phyloP scores from a whole-genome alignment of 2,329 filamentous ascomycete species.

The Trichoderma sp. region DNA sequence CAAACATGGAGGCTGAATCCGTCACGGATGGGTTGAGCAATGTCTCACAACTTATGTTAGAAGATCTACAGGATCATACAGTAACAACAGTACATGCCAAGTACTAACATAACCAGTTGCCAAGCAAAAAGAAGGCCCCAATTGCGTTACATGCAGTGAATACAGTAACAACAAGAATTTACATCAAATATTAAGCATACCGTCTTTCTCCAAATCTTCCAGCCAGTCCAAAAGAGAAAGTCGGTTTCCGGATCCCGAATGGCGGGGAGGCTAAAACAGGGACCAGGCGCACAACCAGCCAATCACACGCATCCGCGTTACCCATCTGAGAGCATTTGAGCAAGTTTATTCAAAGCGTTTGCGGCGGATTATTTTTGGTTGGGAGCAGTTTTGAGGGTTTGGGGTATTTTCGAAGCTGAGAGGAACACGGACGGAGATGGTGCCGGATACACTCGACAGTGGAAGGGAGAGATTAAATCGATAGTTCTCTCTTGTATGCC shows the following conservation, averaged over 20 bases:
- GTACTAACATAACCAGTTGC: background rate
- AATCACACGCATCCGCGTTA: background rate
- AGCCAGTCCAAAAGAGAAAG: background rate
- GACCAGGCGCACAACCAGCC: background rate
- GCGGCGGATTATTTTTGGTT: no score
- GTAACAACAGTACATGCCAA: background rate
- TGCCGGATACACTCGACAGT: background rate
- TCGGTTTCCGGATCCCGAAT: slow-evolving; percentile 8
- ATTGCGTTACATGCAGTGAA: no score
- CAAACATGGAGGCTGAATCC: background rate
- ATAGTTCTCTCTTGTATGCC: background rate
- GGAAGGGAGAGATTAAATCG: background rate
- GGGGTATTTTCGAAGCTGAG: no score
- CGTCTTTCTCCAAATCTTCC: background rate
- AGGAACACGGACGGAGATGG: no score
- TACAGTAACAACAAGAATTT: no score
- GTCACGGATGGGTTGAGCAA: background rate
- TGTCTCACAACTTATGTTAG: background rate
- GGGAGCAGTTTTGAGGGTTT: no score
- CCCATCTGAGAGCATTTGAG: slow-evolving; percentile 40
- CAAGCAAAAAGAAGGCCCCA: no score
- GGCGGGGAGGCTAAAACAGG: slow-evolving; percentile 1
- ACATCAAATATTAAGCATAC: background rate
- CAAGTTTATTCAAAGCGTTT: slow-evolving; percentile 35
- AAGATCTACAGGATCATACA: background rate